phyloP scores from a whole-genome alignment of 106 monocot genomes.

The Phalaenopsis aphrodite region DNA sequence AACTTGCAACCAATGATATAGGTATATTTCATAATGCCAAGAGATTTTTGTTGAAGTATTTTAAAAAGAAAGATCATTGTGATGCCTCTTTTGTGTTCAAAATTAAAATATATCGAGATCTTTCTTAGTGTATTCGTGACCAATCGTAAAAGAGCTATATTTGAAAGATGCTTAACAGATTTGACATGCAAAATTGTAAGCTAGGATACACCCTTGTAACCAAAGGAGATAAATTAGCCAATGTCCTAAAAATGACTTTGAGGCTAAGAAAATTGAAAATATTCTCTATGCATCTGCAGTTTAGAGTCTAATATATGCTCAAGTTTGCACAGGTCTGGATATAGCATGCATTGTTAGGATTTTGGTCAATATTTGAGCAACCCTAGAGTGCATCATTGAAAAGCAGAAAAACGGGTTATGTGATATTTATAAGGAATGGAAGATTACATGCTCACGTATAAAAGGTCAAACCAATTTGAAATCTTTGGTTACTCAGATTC shows the following conservation, averaged over 20 bases:
- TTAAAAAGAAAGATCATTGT: background rate
- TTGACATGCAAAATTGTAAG: slow-evolving; percentile 10
- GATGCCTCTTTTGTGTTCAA: too few species aligned
- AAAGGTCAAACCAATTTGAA: background rate
- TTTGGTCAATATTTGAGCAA: background rate
- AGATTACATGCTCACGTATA: background rate
- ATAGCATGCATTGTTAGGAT: background rate
- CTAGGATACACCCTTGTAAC: background rate
- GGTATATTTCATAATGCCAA: background rate
- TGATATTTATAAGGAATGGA: background rate
- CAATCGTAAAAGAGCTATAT: too few species aligned
- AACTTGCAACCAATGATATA: background rate
- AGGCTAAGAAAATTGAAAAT: too few species aligned
- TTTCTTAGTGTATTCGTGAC: too few species aligned
- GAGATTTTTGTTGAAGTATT: background rate
- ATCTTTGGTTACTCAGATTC: background rate
- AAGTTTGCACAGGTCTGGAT: too few species aligned
- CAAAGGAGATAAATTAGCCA: slow-evolving; percentile 12
- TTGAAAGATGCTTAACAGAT: background rate
- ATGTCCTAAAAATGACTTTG: background rate
- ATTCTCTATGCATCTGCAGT: too few species aligned
- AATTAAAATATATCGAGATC: too few species aligned
- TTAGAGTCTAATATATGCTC: too few species aligned
- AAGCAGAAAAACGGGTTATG: background rate
- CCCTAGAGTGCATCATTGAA: background rate